Evolutionary conservation across 208 protist genomes (phyloP).

Genomic region (Balamuthia mandrillaris): DNA sequence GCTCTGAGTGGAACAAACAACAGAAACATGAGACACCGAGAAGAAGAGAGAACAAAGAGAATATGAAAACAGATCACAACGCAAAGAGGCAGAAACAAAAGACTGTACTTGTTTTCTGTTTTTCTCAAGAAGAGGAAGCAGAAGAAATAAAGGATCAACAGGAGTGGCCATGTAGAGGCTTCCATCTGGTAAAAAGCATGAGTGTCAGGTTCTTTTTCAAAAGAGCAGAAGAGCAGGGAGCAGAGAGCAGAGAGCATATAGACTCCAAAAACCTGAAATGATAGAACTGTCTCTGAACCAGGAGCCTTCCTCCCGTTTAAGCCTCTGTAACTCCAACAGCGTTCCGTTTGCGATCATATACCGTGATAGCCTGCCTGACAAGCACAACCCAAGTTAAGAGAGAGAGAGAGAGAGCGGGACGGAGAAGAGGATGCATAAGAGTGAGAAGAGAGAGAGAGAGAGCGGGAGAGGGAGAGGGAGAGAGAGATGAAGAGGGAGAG

Average conservation of each 20-base stretch:
- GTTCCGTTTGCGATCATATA: neutral
- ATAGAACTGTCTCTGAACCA: neutral
- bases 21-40: neutral
- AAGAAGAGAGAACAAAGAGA: neutral
- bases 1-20: neutral
- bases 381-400: neutral
- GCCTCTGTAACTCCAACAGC: neutral
- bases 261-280: neutral
- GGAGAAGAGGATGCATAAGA: neutral
- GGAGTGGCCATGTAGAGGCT: neutral
- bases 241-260: neutral
- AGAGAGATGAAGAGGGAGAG: neutral
- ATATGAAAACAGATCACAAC: neutral
- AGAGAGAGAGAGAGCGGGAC: neutral
- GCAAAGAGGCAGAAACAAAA: neutral
- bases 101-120: neutral
- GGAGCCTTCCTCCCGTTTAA: neutral
- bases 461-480: neutral
- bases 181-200: neutral
- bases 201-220: neutral
- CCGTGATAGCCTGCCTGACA: neutral
- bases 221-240: neutral
- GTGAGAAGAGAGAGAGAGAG: neutral
- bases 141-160: neutral
- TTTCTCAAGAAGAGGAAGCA: constrained; percentile 5